phyloP scores from a whole-genome alignment of 192 early-diverging fungal genomes.

The Coemansia sp. region DNA sequence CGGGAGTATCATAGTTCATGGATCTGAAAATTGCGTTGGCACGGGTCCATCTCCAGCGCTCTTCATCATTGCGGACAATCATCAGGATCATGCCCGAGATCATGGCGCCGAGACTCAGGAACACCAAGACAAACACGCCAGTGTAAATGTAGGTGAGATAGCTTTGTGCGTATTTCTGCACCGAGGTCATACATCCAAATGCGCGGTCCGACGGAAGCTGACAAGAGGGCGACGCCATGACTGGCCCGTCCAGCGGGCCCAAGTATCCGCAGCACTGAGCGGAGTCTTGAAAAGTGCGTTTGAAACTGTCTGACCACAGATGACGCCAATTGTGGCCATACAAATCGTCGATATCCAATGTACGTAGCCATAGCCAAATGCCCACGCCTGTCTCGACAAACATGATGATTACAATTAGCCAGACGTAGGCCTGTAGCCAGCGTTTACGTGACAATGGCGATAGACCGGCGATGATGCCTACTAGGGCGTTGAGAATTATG shows the following conservation, averaged over 20 bases:
- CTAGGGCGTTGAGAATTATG: slow-evolving; percentile 18
- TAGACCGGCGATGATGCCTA: slow-evolving; percentile 32
- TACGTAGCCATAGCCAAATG: slow-evolving; percentile 49
- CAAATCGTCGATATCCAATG: slow-evolving; percentile 35
- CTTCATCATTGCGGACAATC: slow-evolving; percentile 45
- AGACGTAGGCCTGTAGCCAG: slow-evolving; percentile 27
- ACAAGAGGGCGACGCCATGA: slow-evolving; percentile 23
- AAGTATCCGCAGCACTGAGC: slow-evolving; percentile 45
- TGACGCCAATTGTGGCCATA: slow-evolving; percentile 50
- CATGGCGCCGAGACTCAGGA: slow-evolving; percentile 40
- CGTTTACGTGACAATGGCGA: slow-evolving; percentile 40
- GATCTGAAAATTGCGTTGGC: slow-evolving; percentile 49
- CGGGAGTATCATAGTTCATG: slow-evolving; percentile 9
- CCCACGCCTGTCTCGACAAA: slow-evolving; percentile 34
- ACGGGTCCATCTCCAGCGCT: slow-evolving; percentile 47
- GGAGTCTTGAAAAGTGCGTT: slow-evolving; percentile 32
- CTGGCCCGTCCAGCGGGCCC: slow-evolving; percentile 34
- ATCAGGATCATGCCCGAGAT: slow-evolving; percentile 40
- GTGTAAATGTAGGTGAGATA: slow-evolving; percentile 42
- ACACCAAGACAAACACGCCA: slow-evolving; percentile 45
- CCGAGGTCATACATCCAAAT: slow-evolving; percentile 42
- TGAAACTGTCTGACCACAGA: slow-evolving; percentile 35
- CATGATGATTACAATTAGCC: slow-evolving; percentile 19
- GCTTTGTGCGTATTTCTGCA: slow-evolving; percentile 38
- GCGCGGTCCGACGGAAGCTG: not conserved